These are phyloP conservation scores for Cladorrhinum sp. DNA, from an alignment of 2,329 filamentous ascomycete species.

Conservation along the genomic window DNA sequence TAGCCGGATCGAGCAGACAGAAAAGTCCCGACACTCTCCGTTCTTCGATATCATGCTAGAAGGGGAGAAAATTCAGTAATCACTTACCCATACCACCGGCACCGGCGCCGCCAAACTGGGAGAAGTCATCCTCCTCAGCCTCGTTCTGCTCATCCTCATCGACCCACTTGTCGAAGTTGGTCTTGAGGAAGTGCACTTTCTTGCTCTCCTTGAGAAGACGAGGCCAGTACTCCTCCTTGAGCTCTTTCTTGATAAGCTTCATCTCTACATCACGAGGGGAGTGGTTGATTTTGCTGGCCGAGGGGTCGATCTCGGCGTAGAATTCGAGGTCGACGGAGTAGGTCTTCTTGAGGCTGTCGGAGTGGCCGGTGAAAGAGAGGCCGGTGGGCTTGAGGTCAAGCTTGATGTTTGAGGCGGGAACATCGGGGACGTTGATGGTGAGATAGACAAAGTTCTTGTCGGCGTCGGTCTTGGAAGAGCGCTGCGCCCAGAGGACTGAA, in stretches of 20 bases:
- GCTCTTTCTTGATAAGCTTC: slow-evolving; percentile 94
- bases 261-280: slow-evolving; percentile 84
- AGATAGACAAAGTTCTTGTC: slow-evolving; percentile 95
- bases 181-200: slow-evolving; percentile 96
- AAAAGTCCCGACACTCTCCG: slow-evolving; percentile 8
- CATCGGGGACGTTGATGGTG: slow-evolving; percentile 84
- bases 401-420: slow-evolving; percentile 70
- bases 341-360: slow-evolving; percentile 77
- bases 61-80: slow-evolving; percentile 11
- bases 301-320: slow-evolving; percentile 84
- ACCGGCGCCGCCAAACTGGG: slow-evolving; percentile 52
- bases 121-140: slow-evolving; percentile 75
- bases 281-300: slow-evolving; percentile 82
- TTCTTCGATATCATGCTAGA: slow-evolving; percentile 4
- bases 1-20: slow-evolving; percentile 9
- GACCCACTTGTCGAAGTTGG: slow-evolving; percentile 99
- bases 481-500: slow-evolving; percentile 95
- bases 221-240: slow-evolving; percentile 93
- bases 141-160: slow-evolving; percentile 98
- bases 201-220: slow-evolving; percentile 85
- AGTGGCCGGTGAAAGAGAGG: slow-evolving; percentile 80
- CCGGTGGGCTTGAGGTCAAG: slow-evolving; percentile 76
- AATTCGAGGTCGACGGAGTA: slow-evolving; percentile 87
- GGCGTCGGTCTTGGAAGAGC: slow-evolving; percentile 75
- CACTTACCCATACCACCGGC: slow-evolving; percentile 60